A percentile compares a stretch with the other conserved stretches of the same genome.
Conservation (phyloP, 257 asterid genomes). For the Ballota nigra region DNA sequence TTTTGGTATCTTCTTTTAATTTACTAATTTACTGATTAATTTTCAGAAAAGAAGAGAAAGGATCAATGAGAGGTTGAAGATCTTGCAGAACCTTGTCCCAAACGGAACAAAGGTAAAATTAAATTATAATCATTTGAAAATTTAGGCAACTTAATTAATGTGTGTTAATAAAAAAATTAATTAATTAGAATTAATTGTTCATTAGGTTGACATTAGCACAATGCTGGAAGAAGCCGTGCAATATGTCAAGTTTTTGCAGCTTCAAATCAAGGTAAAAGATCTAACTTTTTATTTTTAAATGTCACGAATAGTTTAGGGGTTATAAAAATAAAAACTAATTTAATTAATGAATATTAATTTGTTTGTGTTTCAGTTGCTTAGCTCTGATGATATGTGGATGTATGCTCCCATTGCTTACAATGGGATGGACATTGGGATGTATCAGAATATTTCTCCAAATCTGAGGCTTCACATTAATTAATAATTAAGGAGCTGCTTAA, state of each 20-base stretch:
- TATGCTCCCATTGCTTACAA: constrained; percentile 84
- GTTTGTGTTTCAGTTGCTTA: constrained; percentile 48
- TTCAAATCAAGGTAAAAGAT: constrained; percentile 69
- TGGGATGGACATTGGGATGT: constrained; percentile 76
- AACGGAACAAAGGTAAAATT: constrained; percentile 76
- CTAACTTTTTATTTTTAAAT: no score
- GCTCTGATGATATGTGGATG: constrained; percentile 91
- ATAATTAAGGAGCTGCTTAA: neutral
- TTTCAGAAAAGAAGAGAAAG: constrained; percentile 83
- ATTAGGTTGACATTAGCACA: constrained; percentile 84
- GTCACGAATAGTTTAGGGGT: neutral
- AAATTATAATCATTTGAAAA: neutral
- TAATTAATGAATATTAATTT: neutral
- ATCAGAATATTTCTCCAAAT: constrained; percentile 45
- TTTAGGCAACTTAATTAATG: neutral
- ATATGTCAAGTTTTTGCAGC: constrained; percentile 81
- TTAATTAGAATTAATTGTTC: neutral
- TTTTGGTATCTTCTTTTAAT: neutral
- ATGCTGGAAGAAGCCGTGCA: constrained; percentile 95
- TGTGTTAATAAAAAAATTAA: neutral
- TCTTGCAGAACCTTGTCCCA: constrained; percentile 85
- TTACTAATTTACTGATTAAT: neutral
- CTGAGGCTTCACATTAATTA: constrained; percentile 19
- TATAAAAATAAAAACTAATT: neutral
- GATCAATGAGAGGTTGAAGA: constrained; percentile 78